Conservation (phyloP, 73 alveolate genomes). For the Stentor coeruleus region DNA sequence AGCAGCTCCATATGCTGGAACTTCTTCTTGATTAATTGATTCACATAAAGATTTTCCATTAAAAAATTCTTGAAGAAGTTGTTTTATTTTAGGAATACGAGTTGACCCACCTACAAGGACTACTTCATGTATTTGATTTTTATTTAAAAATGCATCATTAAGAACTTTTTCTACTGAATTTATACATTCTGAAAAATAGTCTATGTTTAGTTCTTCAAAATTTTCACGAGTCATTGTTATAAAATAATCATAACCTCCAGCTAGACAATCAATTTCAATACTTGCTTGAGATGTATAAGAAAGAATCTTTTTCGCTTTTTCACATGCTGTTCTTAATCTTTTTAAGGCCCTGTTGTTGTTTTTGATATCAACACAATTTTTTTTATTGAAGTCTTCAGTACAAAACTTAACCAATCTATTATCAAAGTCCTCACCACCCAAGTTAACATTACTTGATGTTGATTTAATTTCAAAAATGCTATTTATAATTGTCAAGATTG, state of each 20-base stretch:
- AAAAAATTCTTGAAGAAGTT: constrained; percentile 53
- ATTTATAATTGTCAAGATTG: constrained; percentile 74
- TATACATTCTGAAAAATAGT: constrained; percentile 50
- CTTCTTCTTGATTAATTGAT: constrained; percentile 71
- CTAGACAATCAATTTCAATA: constrained; percentile 48
- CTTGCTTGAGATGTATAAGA: constrained; percentile 31
- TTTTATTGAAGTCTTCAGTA: constrained; percentile 56
- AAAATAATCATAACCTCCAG: constrained; percentile 54
- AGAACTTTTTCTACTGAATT: constrained; percentile 52
- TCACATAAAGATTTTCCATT: constrained; percentile 38
- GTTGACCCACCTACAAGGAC: constrained; percentile 75
- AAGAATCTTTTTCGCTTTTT: constrained; percentile 86
- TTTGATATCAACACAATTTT: constrained; percentile 65
- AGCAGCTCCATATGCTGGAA: constrained; percentile 83
- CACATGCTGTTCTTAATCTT: constrained; percentile 88
- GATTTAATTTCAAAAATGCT: constrained; percentile 84
- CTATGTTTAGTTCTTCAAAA: constrained; percentile 70
- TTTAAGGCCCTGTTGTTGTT: constrained; percentile 75
- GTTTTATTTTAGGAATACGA: constrained; percentile 59
- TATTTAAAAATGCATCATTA: constrained; percentile 30
- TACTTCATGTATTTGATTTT: constrained; percentile 53
- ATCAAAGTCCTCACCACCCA: constrained; percentile 96
- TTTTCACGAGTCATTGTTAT: constrained; percentile 51
- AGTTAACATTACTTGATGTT: constrained; percentile 84
- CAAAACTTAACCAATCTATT: constrained; percentile 59